Percentiles rank a stretch among this genome's conserved stretches.
These are phyloP conservation scores for Apophysomyces variabilis DNA, from an alignment of 371 early-diverging fungal species.

Conservation along the genomic window DNA sequence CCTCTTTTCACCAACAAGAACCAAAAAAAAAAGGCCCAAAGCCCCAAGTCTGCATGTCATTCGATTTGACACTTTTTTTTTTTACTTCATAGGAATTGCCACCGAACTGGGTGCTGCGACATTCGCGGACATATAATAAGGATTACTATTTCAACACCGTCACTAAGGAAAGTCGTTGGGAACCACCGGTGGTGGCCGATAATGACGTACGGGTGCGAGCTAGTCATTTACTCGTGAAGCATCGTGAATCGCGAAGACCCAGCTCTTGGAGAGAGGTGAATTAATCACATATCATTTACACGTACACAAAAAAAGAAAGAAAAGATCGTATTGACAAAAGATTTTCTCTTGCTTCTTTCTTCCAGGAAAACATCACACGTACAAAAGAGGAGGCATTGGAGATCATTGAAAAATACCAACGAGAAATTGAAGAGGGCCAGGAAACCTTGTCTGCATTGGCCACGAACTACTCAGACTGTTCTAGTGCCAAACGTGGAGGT, in stretches of 20 bases:
- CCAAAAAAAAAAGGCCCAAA: no score
- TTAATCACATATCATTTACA: not conserved
- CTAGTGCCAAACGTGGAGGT: conserved; percentile 85
- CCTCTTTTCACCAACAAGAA: no score
- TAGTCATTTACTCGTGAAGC: conserved; percentile 93
- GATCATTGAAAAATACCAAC: conserved; percentile 61
- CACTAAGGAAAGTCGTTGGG: conserved; percentile 86
- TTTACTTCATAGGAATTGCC: conserved; percentile 50
- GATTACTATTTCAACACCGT: conserved; percentile 88
- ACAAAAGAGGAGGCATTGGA: conserved; percentile 86
- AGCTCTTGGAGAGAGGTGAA: conserved; percentile 87
- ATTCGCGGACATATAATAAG: conserved; percentile 69
- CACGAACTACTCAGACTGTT: conserved; percentile 82
- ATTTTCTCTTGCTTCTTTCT: conserved; percentile 2
- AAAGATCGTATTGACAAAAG: not conserved
- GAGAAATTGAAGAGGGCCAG: conserved; percentile 64
- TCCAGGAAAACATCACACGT: conserved; percentile 78
- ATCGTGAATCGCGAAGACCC: conserved; percentile 84
- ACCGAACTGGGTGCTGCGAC: conserved; percentile 77
- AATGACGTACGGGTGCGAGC: conserved; percentile 72
- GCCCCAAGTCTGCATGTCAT: no score
- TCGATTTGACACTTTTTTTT: no score
- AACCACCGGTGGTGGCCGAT: conserved; percentile 60
- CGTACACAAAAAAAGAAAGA: not conserved
- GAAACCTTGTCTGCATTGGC: conserved; percentile 74